phyloP scores from a whole-genome alignment of 2,329 filamentous ascomycete genomes.

The Beauveria varroae region DNA sequence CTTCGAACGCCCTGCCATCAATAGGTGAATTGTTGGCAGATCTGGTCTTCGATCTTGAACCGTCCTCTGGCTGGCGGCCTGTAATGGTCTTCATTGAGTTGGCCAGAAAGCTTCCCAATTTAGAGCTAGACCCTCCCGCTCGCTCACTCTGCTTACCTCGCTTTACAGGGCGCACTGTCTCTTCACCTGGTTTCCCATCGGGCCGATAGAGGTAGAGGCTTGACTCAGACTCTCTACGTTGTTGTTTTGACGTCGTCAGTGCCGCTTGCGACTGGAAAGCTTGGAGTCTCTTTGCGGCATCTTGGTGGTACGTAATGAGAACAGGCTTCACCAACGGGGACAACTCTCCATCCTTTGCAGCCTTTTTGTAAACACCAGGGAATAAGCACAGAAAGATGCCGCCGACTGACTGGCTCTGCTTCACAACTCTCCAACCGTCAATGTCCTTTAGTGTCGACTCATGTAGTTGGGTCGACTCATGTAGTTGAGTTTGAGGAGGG shows the following conservation, averaged over 20 bases:
- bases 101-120: neutral
- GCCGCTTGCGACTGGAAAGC: neutral
- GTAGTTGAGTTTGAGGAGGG: neutral
- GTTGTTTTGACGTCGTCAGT: neutral
- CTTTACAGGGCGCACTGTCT: neutral
- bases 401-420: neutral
- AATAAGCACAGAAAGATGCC: conserved; percentile 1
- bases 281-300: neutral
- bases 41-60: neutral
- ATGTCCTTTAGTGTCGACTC: neutral
- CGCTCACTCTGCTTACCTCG: neutral
- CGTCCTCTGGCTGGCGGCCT: neutral
- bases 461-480: neutral
- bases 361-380: neutral
- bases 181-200: neutral
- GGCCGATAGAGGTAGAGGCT: neutral
- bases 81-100: neutral
- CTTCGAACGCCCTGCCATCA: neutral
- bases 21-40: neutral
- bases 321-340: neutral
- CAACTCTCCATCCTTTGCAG: neutral
- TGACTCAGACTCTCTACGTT: neutral
- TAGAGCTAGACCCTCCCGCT: neutral
- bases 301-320: neutral
- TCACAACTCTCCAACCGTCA: neutral